Evolutionary conservation across 495 filamentous ascomycete species (phyloP), one percentile per base, ranked within the genome.

Genomic region (Annulohypoxylon moriforme): DNA sequence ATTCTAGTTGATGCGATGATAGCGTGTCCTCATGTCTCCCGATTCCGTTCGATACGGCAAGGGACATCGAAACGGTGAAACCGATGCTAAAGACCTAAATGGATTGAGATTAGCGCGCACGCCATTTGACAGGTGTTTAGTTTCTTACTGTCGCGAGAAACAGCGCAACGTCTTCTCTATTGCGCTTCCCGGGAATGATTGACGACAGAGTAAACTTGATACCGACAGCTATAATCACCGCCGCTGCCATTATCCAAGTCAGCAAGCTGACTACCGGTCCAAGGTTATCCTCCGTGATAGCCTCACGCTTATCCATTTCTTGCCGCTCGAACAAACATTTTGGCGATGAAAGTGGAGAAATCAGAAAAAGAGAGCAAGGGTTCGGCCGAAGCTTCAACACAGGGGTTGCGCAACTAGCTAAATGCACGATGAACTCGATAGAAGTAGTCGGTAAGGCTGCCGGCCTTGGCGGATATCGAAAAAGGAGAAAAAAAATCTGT

Each of bases 1-100:
- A 13, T 9, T 52, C 47, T 29, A 52, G 47, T 22, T 52, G 47
- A 4, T 29, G 22, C 2, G 13, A 13, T 9, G 47, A 52, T 10
- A 52, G 9, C 27, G 47, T 25, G 13, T 52, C 13, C 47, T 52
- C 10, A 8, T 52, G 47, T 27, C 47, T 52, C 22, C 47, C 47
- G 22, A 52, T 52, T 29, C 47, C 47, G 47, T 52, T 52, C 13
- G 20, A 22, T 29, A 29, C 47, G 7, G 47, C 47, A 27, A 52
- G 13, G 13, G 47, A 52, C 20, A 52, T 52, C 18, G 47, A 25
- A 13, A 52, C 25, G 1, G 47, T 25, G 47, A 52, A 52, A 11
- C 47, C 47, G 13, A 52, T 52, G 25, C 47, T 52, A n/a, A 52
- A 52, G 25, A 29, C 47, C 47, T 52, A 27, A 22, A 27, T 52